Conservation (phyloP, 257 asterid species). For the Ophiorrhiza pumila region DNA sequence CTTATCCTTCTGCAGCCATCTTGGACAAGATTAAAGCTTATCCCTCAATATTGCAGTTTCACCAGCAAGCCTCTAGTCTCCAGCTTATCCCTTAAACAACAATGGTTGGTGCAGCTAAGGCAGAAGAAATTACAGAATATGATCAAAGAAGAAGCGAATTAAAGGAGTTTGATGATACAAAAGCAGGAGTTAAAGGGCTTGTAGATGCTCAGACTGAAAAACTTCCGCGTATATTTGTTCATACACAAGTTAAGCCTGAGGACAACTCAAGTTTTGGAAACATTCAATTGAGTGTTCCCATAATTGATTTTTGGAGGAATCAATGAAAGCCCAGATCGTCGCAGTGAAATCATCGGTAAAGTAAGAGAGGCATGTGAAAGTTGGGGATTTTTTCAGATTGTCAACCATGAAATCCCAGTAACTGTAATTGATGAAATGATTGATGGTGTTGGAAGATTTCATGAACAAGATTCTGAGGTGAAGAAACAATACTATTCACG, state of each 20-base stretch:
- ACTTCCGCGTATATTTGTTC: constrained; percentile 18
- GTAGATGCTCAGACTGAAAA: constrained; percentile 15
- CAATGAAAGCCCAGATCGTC: not conserved
- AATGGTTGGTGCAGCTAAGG: not conserved
- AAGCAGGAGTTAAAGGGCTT: constrained; percentile 25
- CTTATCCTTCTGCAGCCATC: no score
- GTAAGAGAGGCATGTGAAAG: constrained; percentile 8
- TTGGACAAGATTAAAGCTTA: no score
- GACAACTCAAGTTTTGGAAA: not conserved
- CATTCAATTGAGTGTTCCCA: not conserved
- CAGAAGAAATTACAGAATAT: constrained; percentile 3
- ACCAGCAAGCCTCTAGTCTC: not conserved
- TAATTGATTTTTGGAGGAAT: constrained; percentile 9
- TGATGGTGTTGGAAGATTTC: constrained; percentile 21
- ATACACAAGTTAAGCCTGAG: not conserved
- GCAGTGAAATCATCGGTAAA: not conserved
- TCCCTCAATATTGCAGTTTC: not conserved
- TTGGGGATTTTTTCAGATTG: constrained; percentile 26
- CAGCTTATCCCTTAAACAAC: not conserved
- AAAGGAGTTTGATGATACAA: constrained; percentile 22
- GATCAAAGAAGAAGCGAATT: constrained; percentile 17
- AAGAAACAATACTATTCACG: constrained; percentile 46
- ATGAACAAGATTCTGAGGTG: constrained; percentile 35
- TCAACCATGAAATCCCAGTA: constrained; percentile 27
- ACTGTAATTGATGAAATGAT: constrained; percentile 17